Conservation (phyloP, 1,139 yeast genomes). For the Geotrichum klebahnii region DNA sequence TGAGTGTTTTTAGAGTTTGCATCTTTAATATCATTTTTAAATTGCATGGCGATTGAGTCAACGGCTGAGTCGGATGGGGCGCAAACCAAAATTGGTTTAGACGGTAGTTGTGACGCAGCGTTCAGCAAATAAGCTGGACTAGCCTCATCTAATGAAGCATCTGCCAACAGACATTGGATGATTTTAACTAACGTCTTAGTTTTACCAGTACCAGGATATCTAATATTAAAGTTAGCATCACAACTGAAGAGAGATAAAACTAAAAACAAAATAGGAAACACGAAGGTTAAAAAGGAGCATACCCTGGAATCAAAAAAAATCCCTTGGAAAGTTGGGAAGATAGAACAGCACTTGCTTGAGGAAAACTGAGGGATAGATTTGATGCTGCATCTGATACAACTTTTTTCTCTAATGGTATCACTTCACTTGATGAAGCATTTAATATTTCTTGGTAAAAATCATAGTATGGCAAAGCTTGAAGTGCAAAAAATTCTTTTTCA, state of each 20-base stretch:
- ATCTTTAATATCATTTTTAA: no score
- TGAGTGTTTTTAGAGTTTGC: no score
- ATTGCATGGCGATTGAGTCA: no score
- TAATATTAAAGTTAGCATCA: conserved; percentile 15
- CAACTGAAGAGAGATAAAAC: conserved; percentile 2
- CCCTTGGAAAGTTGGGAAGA: conserved; percentile 68
- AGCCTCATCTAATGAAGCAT: conserved; percentile 42
- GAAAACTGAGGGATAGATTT: conserved; percentile 63
- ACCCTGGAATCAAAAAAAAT: conserved; percentile 86
- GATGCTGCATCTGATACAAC: conserved; percentile 41
- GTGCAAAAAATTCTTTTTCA: conserved; percentile 85
- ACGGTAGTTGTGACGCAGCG: conserved; percentile 38
- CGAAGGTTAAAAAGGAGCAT: conserved; percentile 19
- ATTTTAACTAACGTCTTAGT: conserved; percentile 94
- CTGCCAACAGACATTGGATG: conserved; percentile 68
- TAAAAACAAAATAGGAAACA: no score
- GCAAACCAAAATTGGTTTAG: no score
- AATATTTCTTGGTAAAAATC: conserved; percentile 65
- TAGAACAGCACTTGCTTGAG: conserved; percentile 86
- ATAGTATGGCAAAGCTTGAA: conserved; percentile 76
- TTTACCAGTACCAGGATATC: conserved; percentile 96
- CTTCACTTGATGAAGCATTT: conserved; percentile 56
- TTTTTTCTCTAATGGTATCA: conserved; percentile 35
- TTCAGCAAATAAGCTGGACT: conserved; percentile 28
- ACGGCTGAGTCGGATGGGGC: no score